phyloP scores from a whole-genome alignment of 2,329 filamentous ascomycete genomes.

The Claviceps sp. region DNA sequence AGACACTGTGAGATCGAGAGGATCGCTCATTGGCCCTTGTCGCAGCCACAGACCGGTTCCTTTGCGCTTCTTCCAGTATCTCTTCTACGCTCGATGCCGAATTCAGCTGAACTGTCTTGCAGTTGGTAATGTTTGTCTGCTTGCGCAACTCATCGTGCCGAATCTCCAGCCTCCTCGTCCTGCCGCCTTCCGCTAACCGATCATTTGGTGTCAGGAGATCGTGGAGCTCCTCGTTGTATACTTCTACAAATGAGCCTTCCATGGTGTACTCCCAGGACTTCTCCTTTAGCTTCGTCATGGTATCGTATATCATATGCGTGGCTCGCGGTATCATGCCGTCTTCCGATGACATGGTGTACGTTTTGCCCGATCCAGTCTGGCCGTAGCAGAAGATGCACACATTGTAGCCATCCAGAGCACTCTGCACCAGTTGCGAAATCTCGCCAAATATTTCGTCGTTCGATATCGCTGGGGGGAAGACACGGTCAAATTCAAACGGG shows the following conservation, averaged over 20 bases:
- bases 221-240: constrained; percentile 96
- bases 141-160: constrained; percentile 72
- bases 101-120: constrained; percentile 63
- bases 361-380: constrained; percentile 94
- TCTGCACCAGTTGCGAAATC: constrained; percentile 93
- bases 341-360: constrained; percentile 79
- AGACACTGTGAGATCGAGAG: constrained; percentile 89
- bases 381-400: constrained; percentile 99
- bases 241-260: constrained; percentile 90
- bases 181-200: constrained; percentile 56
- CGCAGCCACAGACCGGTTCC: constrained; percentile 82
- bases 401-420: constrained; percentile 91
- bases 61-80: constrained; percentile 67
- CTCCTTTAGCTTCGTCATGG: constrained; percentile 67
- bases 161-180: constrained; percentile 72
- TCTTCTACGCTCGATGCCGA: constrained; percentile 67
- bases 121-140: constrained; percentile 70
- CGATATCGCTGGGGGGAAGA: constrained; percentile 64
- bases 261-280: constrained; percentile 93
- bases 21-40: constrained; percentile 97
- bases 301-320: constrained; percentile 86
- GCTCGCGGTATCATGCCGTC: constrained; percentile 95
- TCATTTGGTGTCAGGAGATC: constrained; percentile 54
- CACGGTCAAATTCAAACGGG: constrained; percentile 82
- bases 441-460: constrained; percentile 90